Percentiles rank a stretch among this genome's conserved stretches.
Conservation (phyloP, 2,329 filamentous ascomycete genomes). For the Ramichloridium luteum region DNA sequence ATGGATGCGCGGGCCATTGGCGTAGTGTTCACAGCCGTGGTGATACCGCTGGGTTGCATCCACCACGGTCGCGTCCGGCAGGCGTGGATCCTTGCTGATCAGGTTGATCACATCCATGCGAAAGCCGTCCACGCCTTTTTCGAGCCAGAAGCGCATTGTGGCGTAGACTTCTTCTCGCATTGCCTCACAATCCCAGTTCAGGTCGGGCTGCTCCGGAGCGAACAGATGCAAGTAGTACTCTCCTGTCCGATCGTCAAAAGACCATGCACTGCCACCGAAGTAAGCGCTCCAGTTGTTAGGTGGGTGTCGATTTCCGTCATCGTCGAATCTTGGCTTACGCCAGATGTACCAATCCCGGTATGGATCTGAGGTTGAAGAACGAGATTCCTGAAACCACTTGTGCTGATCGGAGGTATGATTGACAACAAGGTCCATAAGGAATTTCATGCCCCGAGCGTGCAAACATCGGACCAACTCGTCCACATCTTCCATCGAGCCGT, state of each 20-base stretch:
- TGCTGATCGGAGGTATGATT: conserved; percentile 34
- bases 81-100: conserved; percentile 34
- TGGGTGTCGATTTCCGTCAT: conserved; percentile 41
- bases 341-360: conserved; percentile 57
- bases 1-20: conserved; percentile 30
- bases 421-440: conserved; percentile 35
- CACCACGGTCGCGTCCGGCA: conserved; percentile 31
- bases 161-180: conserved; percentile 35
- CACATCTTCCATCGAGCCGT: conserved; percentile 35
- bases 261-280: conserved; percentile 31
- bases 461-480: conserved; percentile 33
- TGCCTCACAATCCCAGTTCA: conserved; percentile 37
- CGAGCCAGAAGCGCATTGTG: conserved; percentile 37
- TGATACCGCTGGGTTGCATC: conserved; percentile 23
- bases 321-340: conserved; percentile 44
- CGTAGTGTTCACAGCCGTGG: conserved; percentile 8
- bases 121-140: conserved; percentile 31
- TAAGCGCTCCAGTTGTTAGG: conserved; percentile 43
- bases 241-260: conserved; percentile 34
- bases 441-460: conserved; percentile 34
- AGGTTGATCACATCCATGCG: conserved; percentile 39
- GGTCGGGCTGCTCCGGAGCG: conserved; percentile 35
- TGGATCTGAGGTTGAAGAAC: conserved; percentile 37
- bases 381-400: conserved; percentile 46
- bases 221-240: conserved; percentile 38